These are phyloP conservation scores for Brassica rapa DNA, from an alignment of 345 rosid genomes.

Conservation along the genomic window DNA sequence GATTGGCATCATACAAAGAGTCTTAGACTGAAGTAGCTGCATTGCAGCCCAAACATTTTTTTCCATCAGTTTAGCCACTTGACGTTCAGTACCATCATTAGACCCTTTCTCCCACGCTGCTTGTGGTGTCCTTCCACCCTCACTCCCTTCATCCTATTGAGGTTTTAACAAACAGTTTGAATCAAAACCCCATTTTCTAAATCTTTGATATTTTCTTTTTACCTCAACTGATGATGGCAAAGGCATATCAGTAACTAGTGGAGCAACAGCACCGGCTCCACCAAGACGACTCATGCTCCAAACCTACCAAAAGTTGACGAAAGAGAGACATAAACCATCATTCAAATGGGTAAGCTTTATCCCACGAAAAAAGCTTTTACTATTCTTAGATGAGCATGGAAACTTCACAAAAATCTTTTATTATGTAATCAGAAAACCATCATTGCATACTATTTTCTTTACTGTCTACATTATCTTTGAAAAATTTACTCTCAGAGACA, in stretches of 20 bases:
- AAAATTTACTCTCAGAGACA: too few relatives aligned
- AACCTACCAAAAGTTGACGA: conserved; percentile 64
- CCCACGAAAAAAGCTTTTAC: conserved; percentile 26
- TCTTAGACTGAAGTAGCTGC: conserved; percentile 97
- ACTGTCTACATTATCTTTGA: too few relatives aligned
- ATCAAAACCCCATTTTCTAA: conserved; percentile 8
- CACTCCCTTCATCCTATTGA: conserved; percentile 77
- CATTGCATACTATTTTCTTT: too few relatives aligned
- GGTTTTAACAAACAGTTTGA: not conserved
- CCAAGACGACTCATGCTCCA: conserved; percentile 99
- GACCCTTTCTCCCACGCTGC: conserved; percentile 99
- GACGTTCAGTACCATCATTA: conserved; percentile 87
- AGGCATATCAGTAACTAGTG: conserved; percentile 95
- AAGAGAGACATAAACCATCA: conserved; percentile 17
- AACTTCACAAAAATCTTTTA: not conserved
- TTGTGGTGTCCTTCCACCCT: conserved; percentile 78
- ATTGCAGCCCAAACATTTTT: conserved; percentile 95
- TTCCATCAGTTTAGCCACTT: conserved; percentile 97
- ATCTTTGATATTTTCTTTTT: conserved; percentile 25
- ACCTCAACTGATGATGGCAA: conserved; percentile 88
- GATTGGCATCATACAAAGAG: conserved; percentile 98
- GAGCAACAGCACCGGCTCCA: conserved; percentile 98
- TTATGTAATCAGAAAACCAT: conserved; percentile 14
- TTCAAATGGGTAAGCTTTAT: conserved; percentile 27
- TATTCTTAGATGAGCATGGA: conserved; percentile 34